phyloP scores from a whole-genome alignment of 1,139 yeast genomes.

The Yamadazyma aaseri region DNA sequence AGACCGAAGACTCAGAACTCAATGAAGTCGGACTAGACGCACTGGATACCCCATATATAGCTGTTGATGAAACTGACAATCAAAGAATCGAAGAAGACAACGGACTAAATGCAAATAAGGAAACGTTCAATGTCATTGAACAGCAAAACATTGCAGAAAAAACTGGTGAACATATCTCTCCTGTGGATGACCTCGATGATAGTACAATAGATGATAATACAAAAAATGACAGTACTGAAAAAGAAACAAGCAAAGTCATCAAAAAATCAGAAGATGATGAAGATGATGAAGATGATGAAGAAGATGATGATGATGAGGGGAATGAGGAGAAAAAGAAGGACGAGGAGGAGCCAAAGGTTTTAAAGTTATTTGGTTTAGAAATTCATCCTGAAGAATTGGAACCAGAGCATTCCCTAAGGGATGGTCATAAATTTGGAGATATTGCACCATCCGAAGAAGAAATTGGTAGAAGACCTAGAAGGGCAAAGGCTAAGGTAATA shows the following conservation, averaged over 20 bases:
- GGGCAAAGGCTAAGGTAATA: not conserved
- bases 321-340: not conserved
- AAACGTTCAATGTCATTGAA: too few relatives aligned
- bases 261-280: not conserved
- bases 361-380: slow-evolving; percentile 22
- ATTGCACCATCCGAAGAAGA: not conserved
- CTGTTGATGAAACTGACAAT: not conserved
- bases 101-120: too few relatives aligned
- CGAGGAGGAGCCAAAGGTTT: slow-evolving; percentile 4
- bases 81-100: not conserved
- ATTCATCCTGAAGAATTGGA: slow-evolving; percentile 19
- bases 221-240: not conserved
- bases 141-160: too few relatives aligned
- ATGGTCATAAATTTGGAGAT: slow-evolving; percentile 22
- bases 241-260: not conserved
- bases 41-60: too few relatives aligned
- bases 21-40: too few relatives aligned
- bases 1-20: too few relatives aligned
- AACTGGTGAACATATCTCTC: too few relatives aligned
- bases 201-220: not conserved
- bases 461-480: slow-evolving; percentile 3
- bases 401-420: slow-evolving; percentile 21
- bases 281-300: not conserved
- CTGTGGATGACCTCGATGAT: too few relatives aligned
- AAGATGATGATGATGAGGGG: not conserved